Conservation (phyloP, 2,329 filamentous ascomycete genomes). For the Aspergillus quadricinctus region DNA sequence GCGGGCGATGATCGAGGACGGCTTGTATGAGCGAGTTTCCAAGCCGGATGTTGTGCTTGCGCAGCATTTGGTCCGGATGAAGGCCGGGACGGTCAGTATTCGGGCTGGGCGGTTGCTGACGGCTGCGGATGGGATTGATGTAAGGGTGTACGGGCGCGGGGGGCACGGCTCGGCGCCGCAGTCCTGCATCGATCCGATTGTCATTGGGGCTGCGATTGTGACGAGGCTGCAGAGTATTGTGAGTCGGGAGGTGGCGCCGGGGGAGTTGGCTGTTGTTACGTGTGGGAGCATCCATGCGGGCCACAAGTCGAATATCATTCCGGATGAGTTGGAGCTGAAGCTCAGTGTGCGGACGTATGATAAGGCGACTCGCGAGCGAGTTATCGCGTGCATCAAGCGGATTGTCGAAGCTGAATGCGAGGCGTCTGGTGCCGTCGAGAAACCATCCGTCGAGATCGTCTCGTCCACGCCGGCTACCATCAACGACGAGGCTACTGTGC, state of each 20-base stretch:
- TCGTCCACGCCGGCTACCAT: conserved; percentile 47
- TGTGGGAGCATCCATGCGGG: conserved; percentile 44
- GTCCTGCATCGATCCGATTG: conserved; percentile 44
- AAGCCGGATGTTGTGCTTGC: conserved; percentile 55
- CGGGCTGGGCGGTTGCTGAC: conserved; percentile 31
- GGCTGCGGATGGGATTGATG: conserved; percentile 33
- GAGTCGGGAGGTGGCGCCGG: conserved; percentile 35
- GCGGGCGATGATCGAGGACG: conserved; percentile 55
- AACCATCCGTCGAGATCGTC: conserved; percentile 42
- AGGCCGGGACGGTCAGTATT: conserved; percentile 33
- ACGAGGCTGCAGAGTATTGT: conserved; percentile 39
- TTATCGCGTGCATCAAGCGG: conserved; percentile 35
- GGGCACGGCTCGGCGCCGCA: conserved; percentile 45
- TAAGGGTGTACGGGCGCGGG: conserved; percentile 40
- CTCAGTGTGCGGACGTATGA: conserved; percentile 40
- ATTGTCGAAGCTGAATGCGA: conserved; percentile 52
- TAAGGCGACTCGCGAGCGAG: conserved; percentile 26
- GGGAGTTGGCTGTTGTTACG: conserved; percentile 44
- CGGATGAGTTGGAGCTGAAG: conserved; percentile 38
- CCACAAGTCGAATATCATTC: conserved; percentile 44
- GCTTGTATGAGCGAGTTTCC: conserved; percentile 51
- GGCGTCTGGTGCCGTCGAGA: conserved; percentile 43
- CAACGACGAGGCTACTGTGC: conserved; percentile 48
- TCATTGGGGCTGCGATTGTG: conserved; percentile 42
- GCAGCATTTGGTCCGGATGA: conserved; percentile 48